phyloP scores from a whole-genome alignment of 2,329 filamentous ascomycete genomes.

The Aphanocladium album region DNA sequence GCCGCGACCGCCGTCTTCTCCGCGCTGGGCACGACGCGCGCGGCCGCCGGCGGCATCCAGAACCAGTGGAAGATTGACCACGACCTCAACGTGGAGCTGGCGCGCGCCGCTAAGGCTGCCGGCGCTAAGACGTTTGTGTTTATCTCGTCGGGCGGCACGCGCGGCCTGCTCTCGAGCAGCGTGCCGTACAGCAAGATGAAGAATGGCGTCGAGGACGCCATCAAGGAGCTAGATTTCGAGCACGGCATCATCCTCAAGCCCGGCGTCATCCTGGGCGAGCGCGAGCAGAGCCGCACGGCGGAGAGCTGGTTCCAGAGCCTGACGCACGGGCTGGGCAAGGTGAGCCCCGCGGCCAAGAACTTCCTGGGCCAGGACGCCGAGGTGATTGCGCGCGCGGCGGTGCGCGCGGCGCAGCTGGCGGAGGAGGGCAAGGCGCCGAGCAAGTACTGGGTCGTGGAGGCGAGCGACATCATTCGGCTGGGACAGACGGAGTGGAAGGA shows the following conservation, averaged over 20 bases:
- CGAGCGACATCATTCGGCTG: slow-evolving; percentile 59
- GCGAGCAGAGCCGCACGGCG: slow-evolving; percentile 54
- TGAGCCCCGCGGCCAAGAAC: slow-evolving; percentile 56
- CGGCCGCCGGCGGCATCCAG: slow-evolving; percentile 66
- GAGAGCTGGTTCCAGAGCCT: slow-evolving; percentile 55
- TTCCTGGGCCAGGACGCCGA: slow-evolving; percentile 67
- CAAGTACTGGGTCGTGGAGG: slow-evolving; percentile 57
- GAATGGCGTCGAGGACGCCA: slow-evolving; percentile 74
- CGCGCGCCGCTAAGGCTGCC: slow-evolving; percentile 65
- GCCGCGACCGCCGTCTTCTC: slow-evolving; percentile 66
- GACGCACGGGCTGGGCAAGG: slow-evolving; percentile 48
- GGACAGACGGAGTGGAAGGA: slow-evolving; percentile 53
- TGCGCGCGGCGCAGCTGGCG: slow-evolving; percentile 54
- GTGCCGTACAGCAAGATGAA: slow-evolving; percentile 68
- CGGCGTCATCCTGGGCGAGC: slow-evolving; percentile 67
- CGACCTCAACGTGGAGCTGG: slow-evolving; percentile 77
- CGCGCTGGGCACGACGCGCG: slow-evolving; percentile 74
- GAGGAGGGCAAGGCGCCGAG: slow-evolving; percentile 53
- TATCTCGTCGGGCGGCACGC: slow-evolving; percentile 55
- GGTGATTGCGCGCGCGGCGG: slow-evolving; percentile 64
- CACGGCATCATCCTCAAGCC: slow-evolving; percentile 70
- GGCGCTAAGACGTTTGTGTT: slow-evolving; percentile 74
- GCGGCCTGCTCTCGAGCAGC: slow-evolving; percentile 35
- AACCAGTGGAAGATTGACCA: slow-evolving; percentile 85
- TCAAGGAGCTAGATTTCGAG: slow-evolving; percentile 69